phyloP scores from a whole-genome alignment of 1,284 basidiomycete species.

The Heterobasidion annosum region DNA sequence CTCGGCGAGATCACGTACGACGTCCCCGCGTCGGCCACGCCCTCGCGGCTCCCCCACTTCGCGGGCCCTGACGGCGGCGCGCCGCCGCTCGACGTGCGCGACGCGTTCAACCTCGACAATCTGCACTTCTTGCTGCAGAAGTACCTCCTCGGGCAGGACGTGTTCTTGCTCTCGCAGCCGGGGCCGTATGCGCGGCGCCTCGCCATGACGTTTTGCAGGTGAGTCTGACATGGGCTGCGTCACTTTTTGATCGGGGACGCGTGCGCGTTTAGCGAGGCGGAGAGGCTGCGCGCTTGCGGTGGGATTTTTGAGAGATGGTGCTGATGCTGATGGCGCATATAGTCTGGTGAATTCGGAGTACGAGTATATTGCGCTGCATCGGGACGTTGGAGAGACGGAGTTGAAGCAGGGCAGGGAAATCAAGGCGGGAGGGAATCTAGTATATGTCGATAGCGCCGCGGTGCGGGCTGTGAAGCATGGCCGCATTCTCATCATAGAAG shows the following conservation, averaged over 20 bases:
- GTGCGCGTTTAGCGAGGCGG: background rate
- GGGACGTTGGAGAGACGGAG: slow-evolving; percentile 64
- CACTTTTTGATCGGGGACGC: too few relatives aligned
- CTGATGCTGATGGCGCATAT: background rate
- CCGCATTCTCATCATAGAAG: slow-evolving; percentile 56
- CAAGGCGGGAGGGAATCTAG: slow-evolving; percentile 44
- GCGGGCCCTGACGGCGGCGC: slow-evolving; percentile 11
- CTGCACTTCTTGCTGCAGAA: slow-evolving; percentile 60
- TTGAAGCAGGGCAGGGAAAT: slow-evolving; percentile 64
- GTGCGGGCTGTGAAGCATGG: slow-evolving; percentile 60
- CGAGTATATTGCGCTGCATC: slow-evolving; percentile 54
- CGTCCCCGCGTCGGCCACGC: slow-evolving; percentile 34
- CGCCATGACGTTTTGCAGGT: slow-evolving; percentile 57
- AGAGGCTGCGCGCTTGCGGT: background rate
- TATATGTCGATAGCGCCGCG: slow-evolving; percentile 57
- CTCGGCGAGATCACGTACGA: slow-evolving; percentile 50
- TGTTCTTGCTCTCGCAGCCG: slow-evolving; percentile 55
- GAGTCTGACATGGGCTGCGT: slow-evolving; percentile 8
- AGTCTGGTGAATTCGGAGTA: slow-evolving; percentile 59
- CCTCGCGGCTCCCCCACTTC: slow-evolving; percentile 38
- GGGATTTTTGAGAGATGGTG: background rate
- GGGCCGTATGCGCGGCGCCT: slow-evolving; percentile 52
- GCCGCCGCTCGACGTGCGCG: slow-evolving; percentile 35
- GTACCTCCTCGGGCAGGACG: slow-evolving; percentile 56
- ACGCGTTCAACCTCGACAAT: slow-evolving; percentile 45